Evolutionary conservation across 345 rosid species (phyloP).

Genomic region (Kandelia obovata): DNA sequence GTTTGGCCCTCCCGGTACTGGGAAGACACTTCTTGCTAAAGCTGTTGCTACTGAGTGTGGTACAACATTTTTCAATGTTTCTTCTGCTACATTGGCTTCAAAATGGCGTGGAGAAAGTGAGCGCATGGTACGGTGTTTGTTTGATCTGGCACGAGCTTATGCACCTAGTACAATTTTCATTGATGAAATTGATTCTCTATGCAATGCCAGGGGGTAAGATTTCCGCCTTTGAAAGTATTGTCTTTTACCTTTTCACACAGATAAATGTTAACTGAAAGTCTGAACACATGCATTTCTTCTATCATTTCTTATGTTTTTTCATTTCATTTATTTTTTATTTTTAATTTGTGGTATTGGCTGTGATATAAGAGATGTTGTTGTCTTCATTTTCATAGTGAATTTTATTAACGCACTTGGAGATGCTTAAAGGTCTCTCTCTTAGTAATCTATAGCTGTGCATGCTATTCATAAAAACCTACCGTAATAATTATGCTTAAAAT

Average conservation of each 20-base stretch:
- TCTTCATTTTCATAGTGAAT: too few relatives aligned
- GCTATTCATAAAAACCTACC: too few relatives aligned
- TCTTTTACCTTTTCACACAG: neutral
- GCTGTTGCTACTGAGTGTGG: slow-evolving; percentile 99
- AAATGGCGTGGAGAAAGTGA: slow-evolving; percentile 99
- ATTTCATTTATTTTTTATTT: neutral
- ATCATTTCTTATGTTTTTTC: too few relatives aligned
- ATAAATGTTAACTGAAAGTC: neutral
- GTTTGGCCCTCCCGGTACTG: slow-evolving; percentile 99
- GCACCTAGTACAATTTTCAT: slow-evolving; percentile 96
- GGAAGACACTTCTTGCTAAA: slow-evolving; percentile 91
- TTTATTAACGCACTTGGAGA: too few relatives aligned
- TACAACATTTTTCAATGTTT: slow-evolving; percentile 93
- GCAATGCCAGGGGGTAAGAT: slow-evolving; percentile 92
- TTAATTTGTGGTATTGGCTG: too few relatives aligned
- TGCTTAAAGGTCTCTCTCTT: too few relatives aligned
- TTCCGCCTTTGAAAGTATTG: neutral
- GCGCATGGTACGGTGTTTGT: slow-evolving; percentile 94
- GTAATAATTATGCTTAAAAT: too few relatives aligned
- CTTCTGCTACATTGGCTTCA: slow-evolving; percentile 95
- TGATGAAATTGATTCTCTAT: slow-evolving; percentile 95
- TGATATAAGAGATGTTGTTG: too few relatives aligned
- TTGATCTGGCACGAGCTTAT: slow-evolving; percentile 93
- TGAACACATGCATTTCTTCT: neutral
- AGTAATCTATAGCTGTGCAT: too few relatives aligned